Percentiles rank a stretch among this genome's conserved stretches.
Evolutionary conservation across 1,139 yeast genomes (phyloP).

Genomic region (Suhomyces maxii): DNA sequence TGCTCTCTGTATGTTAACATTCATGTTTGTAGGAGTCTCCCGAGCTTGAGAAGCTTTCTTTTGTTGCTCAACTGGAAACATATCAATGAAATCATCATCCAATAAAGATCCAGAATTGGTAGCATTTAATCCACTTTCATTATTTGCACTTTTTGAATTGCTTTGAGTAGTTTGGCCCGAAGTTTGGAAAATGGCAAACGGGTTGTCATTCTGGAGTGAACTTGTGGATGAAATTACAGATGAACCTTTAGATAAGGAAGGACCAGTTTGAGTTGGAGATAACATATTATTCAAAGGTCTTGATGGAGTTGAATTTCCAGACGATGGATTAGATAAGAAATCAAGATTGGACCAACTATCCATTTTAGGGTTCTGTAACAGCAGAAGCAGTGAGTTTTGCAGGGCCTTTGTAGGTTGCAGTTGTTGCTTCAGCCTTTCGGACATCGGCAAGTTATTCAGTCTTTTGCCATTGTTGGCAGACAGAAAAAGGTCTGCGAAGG

Average conservation of each 20-base stretch:
- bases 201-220: slow-evolving; percentile 13
- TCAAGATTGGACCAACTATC: slow-evolving; percentile 25
- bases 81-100: slow-evolving; percentile 48
- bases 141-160: not conserved
- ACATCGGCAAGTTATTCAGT: slow-evolving; percentile 18
- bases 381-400: slow-evolving; percentile 5
- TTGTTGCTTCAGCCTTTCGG: slow-evolving; percentile 23
- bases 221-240: slow-evolving; percentile 9
- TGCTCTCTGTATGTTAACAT: not conserved
- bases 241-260: slow-evolving; percentile 8
- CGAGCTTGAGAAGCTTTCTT: not conserved
- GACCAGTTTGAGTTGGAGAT: slow-evolving; percentile 5
- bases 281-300: not conserved
- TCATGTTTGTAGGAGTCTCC: not conserved
- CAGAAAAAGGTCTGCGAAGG: slow-evolving; percentile 48
- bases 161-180: not conserved
- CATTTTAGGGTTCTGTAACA: slow-evolving; percentile 6
- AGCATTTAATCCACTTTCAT: not conserved
- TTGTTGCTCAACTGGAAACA: slow-evolving; percentile 17
- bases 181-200: slow-evolving; percentile 20
- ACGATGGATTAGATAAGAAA: slow-evolving; percentile 8
- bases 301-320: slow-evolving; percentile 6
- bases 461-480: slow-evolving; percentile 25
- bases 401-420: slow-evolving; percentile 2
- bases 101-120: slow-evolving; percentile 19